A percentile compares a stretch with the other conserved stretches of the same genome.
Conservation (phyloP, 257 asterid genomes). For the Solanum clarkiae region DNA sequence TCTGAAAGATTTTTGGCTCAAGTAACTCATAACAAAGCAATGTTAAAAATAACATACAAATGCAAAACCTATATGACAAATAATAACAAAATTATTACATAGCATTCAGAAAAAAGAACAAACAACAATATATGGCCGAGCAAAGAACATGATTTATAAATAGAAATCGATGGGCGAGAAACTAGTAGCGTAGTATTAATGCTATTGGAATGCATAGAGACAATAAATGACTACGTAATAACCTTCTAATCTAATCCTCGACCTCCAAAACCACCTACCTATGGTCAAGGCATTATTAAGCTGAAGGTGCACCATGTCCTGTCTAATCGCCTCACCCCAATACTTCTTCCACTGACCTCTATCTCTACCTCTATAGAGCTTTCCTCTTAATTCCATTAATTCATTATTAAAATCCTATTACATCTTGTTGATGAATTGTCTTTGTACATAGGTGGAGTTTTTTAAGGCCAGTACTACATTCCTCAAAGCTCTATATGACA, state of each 20-base stretch:
- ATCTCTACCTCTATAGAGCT: neutral
- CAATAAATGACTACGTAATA: neutral
- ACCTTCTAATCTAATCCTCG: neutral
- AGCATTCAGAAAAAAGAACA: neutral
- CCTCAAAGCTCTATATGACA: neutral
- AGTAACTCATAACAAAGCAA: neutral
- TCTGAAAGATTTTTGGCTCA: neutral
- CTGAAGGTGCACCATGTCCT: neutral
- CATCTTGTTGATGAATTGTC: neutral
- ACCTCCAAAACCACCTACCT: no score
- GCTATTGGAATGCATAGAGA: neutral
- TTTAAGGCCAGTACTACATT: neutral
- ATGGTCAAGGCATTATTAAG: no score
- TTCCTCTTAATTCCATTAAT: neutral
- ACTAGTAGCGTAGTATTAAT: neutral
- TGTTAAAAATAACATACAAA: neutral
- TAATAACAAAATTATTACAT: neutral
- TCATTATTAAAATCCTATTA: neutral
- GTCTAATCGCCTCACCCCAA: neutral
- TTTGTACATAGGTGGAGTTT: neutral
- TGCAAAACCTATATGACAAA: neutral
- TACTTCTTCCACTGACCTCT: neutral
- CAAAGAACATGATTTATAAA: no score
- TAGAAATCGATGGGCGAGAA: neutral
- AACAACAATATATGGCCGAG: neutral